Evolutionary conservation across 1,284 basidiomycete species (phyloP), one percentile per base, ranked within the genome.

Genomic region (Tylopilus orsonianus): DNA sequence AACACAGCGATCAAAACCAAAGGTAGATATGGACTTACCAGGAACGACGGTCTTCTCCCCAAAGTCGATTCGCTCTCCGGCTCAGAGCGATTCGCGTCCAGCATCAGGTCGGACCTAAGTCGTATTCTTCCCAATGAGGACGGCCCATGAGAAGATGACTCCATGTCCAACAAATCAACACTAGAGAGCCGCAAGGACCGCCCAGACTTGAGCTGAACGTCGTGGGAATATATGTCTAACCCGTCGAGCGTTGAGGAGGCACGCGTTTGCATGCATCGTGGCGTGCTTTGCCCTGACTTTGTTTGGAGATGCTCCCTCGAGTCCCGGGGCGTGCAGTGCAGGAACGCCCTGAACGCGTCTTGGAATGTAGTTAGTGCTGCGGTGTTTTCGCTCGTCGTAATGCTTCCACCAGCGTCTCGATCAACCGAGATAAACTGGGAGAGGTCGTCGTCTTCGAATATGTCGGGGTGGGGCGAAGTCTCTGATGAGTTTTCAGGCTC

Each of bases 361-460:
- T 68, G 67, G 16, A 68, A 65, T 1, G 52, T 52, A 4, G 50
- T 41, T 5, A 63, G 46, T 6, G 56, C 58, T 18, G 62, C 53
- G 3, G 53, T 55, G 37, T 56, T 59, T 9, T 73, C 70, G 46
- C 59, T 58, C 32, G 66, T 59, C 39, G 53, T 24, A 8, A 36
- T 30, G 1, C 10, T 18, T 29, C 36, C 48, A 23, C 55, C 53
- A 5, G 36, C 22, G 35, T 56, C 58, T 14, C 59, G 51, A 54
- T 72, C 72, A 49, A 70, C 56, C 27, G 73, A 67, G 46, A 72
- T 61, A 5, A 71, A 56, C 42, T 75, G 73, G 7, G 71, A 73
- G 40, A 63, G 61, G 20, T 37, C 8, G 8, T 57, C 61, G 34
- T 73, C 73, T 33, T 75, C 69, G 36, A 53, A 64, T 26, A 61